A percentile compares a stretch with the other conserved stretches of the same genome.
Conservation (phyloP, 2,329 filamentous ascomycete genomes). For the Stagonosporopsis tanaceti region DNA sequence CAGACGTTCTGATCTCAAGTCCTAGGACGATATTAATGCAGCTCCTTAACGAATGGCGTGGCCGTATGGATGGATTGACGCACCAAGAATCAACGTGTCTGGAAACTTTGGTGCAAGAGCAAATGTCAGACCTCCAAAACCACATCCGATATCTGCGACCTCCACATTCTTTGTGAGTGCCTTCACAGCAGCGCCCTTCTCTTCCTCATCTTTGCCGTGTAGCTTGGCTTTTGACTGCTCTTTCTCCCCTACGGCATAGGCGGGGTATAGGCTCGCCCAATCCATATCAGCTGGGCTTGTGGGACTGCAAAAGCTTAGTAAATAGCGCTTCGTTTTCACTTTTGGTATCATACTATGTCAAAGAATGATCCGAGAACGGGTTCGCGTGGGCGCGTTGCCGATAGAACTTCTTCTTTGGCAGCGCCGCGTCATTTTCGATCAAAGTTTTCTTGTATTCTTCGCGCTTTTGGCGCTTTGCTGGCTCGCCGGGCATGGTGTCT, state of each 20-base stretch:
- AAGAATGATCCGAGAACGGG: constrained; percentile 91
- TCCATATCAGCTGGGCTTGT: constrained; percentile 83
- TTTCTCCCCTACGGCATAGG: constrained; percentile 58
- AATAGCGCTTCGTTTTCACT: neutral
- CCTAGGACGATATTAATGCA: constrained; percentile 59
- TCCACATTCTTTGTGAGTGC: constrained; percentile 75
- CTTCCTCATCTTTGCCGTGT: constrained; percentile 45
- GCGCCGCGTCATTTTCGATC: constrained; percentile 58
- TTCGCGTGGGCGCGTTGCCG: constrained; percentile 96
- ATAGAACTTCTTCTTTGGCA: constrained; percentile 96
- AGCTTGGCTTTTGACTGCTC: neutral
- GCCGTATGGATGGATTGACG: constrained; percentile 35
- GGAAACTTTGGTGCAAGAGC: constrained; percentile 84
- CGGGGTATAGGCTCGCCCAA: constrained; percentile 85
- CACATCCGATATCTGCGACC: constrained; percentile 95
- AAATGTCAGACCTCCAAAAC: constrained; percentile 90
- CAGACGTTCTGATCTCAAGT: constrained; percentile 90
- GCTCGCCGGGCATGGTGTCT: constrained; percentile 45
- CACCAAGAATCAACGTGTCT: constrained; percentile 82
- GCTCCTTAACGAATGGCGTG: neutral
- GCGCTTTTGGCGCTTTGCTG: constrained; percentile 55
- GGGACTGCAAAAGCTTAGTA: constrained; percentile 65
- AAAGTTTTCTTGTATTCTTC: constrained; percentile 55
- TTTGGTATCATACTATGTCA: constrained; percentile 72
- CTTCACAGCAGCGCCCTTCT: constrained; percentile 22